A percentile compares a stretch with the other conserved stretches of the same genome.
Conservation (phyloP, 805 yeast species). For the Ogataea glucozyma region DNA sequence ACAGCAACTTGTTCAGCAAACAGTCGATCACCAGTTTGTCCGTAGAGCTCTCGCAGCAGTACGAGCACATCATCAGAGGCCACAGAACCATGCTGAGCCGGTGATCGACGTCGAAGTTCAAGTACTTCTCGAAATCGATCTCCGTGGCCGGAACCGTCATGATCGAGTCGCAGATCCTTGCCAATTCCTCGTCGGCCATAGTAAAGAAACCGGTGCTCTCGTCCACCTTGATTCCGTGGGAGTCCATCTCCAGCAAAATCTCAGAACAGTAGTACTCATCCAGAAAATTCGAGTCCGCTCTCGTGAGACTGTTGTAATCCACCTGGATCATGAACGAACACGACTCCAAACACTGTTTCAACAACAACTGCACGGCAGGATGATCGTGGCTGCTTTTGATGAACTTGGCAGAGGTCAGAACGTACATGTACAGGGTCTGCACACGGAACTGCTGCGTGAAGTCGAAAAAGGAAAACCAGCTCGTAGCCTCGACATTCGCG, state of each 20-base stretch:
- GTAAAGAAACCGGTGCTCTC: constrained; percentile 11
- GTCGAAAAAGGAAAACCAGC: constrained; percentile 33
- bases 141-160: neutral
- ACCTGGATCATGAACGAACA: constrained; percentile 27
- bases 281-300: constrained; percentile 17
- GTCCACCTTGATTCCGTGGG: constrained; percentile 11
- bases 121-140: constrained; percentile 22
- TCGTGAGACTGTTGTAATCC: constrained; percentile 20
- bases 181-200: constrained; percentile 13
- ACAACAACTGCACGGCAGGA: constrained; percentile 21
- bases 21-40: constrained; percentile 32
- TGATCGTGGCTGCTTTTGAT: constrained; percentile 18
- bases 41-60: constrained; percentile 26
- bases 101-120: constrained; percentile 32
- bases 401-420: constrained; percentile 33
- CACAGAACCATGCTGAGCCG: constrained; percentile 36
- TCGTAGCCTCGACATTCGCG: constrained; percentile 9
- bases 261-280: constrained; percentile 25
- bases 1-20: constrained; percentile 25
- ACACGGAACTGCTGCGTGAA: constrained; percentile 34
- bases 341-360: constrained; percentile 22
- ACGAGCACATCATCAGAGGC: constrained; percentile 30
- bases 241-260: constrained; percentile 17
- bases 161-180: constrained; percentile 11
- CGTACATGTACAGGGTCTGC: constrained; percentile 37